phyloP scores from a whole-genome alignment of 1,139 yeast genomes.

The Candida neerlandica region DNA sequence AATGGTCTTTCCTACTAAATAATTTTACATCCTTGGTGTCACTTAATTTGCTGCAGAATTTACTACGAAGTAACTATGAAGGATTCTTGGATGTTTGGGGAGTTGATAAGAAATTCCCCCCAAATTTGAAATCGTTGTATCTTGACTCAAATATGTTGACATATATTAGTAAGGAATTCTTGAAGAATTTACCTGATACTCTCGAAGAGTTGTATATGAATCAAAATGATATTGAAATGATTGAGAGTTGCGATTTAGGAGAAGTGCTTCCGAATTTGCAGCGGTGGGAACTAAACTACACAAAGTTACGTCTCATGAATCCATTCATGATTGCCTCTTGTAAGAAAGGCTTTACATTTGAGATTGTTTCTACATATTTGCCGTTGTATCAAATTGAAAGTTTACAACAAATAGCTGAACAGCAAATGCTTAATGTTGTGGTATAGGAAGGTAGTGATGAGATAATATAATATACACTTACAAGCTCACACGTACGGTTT shows the following conservation, averaged over 20 bases:
- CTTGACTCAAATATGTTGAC: conserved; percentile 31
- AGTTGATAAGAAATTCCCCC: conserved; percentile 32
- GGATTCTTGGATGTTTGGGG: conserved; percentile 27
- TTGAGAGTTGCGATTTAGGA: conserved; percentile 16
- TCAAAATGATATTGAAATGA: conserved; percentile 15
- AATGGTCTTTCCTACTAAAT: conserved; percentile 37
- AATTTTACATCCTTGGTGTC: conserved; percentile 25
- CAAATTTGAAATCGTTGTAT: conserved; percentile 23
- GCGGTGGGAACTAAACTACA: conserved; percentile 19
- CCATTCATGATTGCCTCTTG: conserved; percentile 17
- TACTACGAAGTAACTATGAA: conserved; percentile 22
- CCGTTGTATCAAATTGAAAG: conserved; percentile 10
- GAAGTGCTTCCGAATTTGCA: conserved; percentile 22
- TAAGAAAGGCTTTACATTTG: conserved; percentile 12
- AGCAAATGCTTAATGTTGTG: conserved; percentile 7
- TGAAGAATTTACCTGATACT: conserved; percentile 31
- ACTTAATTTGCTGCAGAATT: conserved; percentile 33
- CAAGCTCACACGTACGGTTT: no score
- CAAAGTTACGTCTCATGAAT: conserved; percentile 18
- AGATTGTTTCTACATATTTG: conserved; percentile 12
- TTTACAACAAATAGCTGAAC: conserved; percentile 10
- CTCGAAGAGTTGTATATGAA: conserved; percentile 25
- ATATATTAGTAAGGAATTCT: conserved; percentile 23
- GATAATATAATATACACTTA: not conserved
- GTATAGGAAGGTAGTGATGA: not conserved